Conservation (phyloP, 2,329 filamentous ascomycete species). For the Nakataea oryzae region DNA sequence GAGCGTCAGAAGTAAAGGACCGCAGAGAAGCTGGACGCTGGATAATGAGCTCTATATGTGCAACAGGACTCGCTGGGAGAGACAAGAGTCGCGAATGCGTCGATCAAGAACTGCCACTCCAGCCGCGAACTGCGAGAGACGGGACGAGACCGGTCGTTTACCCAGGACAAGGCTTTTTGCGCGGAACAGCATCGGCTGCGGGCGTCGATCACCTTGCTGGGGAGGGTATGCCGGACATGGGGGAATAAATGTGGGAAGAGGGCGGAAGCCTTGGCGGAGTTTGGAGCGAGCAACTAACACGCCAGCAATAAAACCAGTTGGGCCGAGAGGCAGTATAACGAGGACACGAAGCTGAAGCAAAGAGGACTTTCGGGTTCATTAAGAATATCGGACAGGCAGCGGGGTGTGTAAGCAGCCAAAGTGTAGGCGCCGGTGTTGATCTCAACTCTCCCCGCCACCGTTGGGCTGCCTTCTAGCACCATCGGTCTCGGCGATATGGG, state of each 20-base stretch:
- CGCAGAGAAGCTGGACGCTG: no score
- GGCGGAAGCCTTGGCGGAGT: not conserved
- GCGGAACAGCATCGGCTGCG: no score
- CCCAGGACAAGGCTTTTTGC: not conserved
- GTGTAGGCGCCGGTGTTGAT: not conserved
- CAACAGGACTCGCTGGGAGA: no score
- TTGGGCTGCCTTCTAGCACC: not conserved
- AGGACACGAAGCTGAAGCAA: not conserved
- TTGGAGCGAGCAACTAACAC: not conserved
- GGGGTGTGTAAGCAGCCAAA: no score
- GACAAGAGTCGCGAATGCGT: not conserved
- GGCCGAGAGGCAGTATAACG: not conserved
- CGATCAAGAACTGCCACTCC: not conserved
- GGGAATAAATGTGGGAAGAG: not conserved
- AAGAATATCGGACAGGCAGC: no score
- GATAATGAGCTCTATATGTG: no score
- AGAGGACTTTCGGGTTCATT: not conserved
- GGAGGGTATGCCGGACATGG: not conserved
- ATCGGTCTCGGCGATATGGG: not conserved
- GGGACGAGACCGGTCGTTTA: not conserved
- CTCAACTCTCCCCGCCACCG: not conserved
- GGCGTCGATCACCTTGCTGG: not conserved
- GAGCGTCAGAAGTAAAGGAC: not conserved
- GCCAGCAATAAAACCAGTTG: not conserved
- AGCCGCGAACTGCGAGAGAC: not conserved